phyloP scores from a whole-genome alignment of 768 basidiomycete genomes.

The Tulasnella sp. region DNA sequence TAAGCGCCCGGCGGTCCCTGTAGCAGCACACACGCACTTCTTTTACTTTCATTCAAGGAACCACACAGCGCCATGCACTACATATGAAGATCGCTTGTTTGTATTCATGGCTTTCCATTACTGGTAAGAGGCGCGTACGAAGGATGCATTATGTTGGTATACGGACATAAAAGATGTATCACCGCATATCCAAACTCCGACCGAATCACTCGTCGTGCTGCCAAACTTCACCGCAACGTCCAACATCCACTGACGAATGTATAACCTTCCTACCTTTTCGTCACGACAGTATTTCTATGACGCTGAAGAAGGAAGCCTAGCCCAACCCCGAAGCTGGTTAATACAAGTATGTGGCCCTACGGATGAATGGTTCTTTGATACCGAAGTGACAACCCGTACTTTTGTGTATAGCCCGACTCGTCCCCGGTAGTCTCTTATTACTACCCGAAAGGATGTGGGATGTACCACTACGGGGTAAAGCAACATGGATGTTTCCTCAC shows the following conservation, averaged over 20 bases:
- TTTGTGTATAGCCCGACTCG: conserved; percentile 49
- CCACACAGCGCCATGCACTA: too few relatives aligned
- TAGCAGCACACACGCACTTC: too few relatives aligned
- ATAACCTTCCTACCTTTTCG: conserved; percentile 45
- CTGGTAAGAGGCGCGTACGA: too few relatives aligned
- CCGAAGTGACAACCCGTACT: too few relatives aligned
- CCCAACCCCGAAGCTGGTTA: conserved; percentile 37
- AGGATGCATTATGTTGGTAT: too few relatives aligned
- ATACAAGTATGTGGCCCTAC: conserved; percentile 12
- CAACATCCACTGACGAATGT: neutral
- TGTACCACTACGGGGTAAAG: conserved; percentile 90
- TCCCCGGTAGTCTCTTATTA: conserved; percentile 92
- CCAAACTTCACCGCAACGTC: neutral
- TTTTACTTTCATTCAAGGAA: too few relatives aligned
- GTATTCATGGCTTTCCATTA: too few relatives aligned
- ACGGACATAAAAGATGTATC: too few relatives aligned
- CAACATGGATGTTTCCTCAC: neutral
- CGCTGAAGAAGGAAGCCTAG: conserved; percentile 53
- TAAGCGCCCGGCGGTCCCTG: too few relatives aligned
- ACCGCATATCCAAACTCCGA: neutral
- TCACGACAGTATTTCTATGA: conserved; percentile 64
- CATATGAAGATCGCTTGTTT: too few relatives aligned
- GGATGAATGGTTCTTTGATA: too few relatives aligned
- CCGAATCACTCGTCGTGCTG: neutral
- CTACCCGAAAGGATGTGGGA: conserved; percentile 85